phyloP scores from a whole-genome alignment of 78 protist species.

The Andalucia godoyi region DNA sequence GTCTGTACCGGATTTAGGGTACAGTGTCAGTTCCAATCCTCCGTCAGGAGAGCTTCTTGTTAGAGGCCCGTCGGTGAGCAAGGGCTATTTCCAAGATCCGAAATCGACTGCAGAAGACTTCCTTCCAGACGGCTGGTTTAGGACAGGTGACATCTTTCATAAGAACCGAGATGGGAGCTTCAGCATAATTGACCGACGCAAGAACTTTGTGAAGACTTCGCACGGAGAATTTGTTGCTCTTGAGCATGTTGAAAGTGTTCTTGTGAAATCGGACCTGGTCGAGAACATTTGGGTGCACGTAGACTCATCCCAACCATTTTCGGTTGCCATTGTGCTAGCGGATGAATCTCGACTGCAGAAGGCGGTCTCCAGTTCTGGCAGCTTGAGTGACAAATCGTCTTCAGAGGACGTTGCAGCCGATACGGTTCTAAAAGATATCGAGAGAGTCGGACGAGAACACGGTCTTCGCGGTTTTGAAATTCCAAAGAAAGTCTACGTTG shows the following conservation, averaged over 20 bases:
- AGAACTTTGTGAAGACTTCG: slow-evolving; percentile 80
- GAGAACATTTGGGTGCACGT: background rate
- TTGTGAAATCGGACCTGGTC: background rate
- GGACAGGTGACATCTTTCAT: slow-evolving; percentile 93
- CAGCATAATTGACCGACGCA: slow-evolving; percentile 82
- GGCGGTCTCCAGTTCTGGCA: no score
- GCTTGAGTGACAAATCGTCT: no score
- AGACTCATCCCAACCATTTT: background rate
- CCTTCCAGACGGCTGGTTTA: slow-evolving; percentile 82
- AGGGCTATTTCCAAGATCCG: slow-evolving; percentile 73
- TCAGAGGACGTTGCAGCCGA: no score
- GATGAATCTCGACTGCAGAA: no score
- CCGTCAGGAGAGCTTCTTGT: slow-evolving; percentile 88
- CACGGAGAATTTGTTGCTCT: slow-evolving; percentile 93
- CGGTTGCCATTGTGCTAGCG: background rate
- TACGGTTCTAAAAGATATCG: no score
- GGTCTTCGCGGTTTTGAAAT: slow-evolving; percentile 3
- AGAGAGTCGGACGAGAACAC: no score
- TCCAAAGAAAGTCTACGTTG: background rate
- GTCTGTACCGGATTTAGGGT: no score
- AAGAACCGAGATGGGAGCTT: slow-evolving; percentile 50
- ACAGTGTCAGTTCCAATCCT: no score
- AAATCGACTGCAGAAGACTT: slow-evolving; percentile 72
- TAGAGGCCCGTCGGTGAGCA: slow-evolving; percentile 68
- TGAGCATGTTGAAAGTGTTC: slow-evolving; percentile 39